Evolutionary conservation across 148 eudicot genomes (phyloP).

Genomic region (Silene uniflora): DNA sequence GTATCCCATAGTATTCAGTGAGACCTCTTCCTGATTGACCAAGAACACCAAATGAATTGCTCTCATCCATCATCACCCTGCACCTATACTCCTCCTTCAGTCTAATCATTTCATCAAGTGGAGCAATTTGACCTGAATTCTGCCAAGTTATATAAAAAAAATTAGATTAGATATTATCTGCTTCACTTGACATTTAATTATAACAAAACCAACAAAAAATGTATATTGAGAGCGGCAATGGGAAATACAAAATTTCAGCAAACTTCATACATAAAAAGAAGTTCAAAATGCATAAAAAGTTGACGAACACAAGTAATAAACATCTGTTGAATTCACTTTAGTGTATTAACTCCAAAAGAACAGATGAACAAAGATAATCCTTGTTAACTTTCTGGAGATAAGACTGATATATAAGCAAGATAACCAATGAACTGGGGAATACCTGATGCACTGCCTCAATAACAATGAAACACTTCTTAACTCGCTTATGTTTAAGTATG

Average conservation of each 20-base stretch:
- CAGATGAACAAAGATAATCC: too few relatives aligned
- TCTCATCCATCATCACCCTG: slow-evolving; percentile 79
- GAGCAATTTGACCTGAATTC: slow-evolving; percentile 97
- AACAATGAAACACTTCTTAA: slow-evolving; percentile 83
- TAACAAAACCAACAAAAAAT: slow-evolving; percentile 6
- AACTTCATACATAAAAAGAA: too few relatives aligned
- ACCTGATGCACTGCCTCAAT: slow-evolving; percentile 86
- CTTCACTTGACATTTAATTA: not conserved
- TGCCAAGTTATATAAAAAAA: slow-evolving; percentile 20
- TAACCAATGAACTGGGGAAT: not conserved
- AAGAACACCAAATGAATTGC: slow-evolving; percentile 92
- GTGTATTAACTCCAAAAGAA: too few relatives aligned
- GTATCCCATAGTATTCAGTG: slow-evolving; percentile 68
- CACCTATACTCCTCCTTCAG: slow-evolving; percentile 81
- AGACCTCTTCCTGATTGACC: slow-evolving; percentile 92
- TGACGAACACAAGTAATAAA: too few relatives aligned
- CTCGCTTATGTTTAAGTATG: slow-evolving; percentile 35
- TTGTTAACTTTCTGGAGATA: too few relatives aligned
- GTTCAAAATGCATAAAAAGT: too few relatives aligned
- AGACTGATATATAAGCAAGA: too few relatives aligned
- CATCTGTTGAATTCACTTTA: too few relatives aligned
- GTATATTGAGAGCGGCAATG: not conserved
- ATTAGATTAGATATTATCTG: too few relatives aligned
- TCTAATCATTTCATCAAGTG: slow-evolving; percentile 73
- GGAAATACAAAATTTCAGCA: too few relatives aligned